phyloP scores from a whole-genome alignment of 495 filamentous ascomycete genomes.

The Tuber calosporum region DNA sequence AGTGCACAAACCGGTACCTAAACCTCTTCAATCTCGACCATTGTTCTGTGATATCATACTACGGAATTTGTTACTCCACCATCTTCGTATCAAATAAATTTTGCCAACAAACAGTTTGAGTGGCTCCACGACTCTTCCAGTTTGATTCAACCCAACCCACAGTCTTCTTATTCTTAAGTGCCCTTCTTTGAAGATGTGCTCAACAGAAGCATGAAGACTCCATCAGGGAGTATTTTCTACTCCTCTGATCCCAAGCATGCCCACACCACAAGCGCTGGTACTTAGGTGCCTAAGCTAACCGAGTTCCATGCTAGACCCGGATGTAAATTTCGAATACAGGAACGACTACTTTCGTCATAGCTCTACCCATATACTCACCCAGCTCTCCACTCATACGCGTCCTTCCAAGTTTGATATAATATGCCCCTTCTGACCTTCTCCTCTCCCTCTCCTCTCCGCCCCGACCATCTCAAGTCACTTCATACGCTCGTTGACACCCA shows the following conservation, averaged over 20 bases:
- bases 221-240: background rate
- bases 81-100: background rate
- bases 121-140: too few species aligned
- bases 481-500: background rate
- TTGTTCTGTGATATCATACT: background rate
- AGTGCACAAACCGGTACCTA: background rate
- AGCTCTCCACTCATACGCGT: constrained; percentile 7
- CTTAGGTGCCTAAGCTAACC: background rate
- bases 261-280: background rate
- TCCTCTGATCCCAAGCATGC: background rate
- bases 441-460: background rate
- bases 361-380: constrained; percentile 15
- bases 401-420: constrained; percentile 16
- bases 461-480: constrained; percentile 7
- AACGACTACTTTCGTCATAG: background rate
- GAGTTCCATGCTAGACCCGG: background rate
- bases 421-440: background rate
- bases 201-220: background rate
- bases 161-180: background rate
- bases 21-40: background rate
- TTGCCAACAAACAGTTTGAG: too few species aligned
- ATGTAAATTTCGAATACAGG: background rate
- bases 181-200: background rate
- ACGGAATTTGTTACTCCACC: background rate
- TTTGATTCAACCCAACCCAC: too few species aligned